Evolutionary conservation across 345 rosid species (phyloP), one percentile per base, ranked within the genome.

Genomic region (Barbarea vulgaris): DNA sequence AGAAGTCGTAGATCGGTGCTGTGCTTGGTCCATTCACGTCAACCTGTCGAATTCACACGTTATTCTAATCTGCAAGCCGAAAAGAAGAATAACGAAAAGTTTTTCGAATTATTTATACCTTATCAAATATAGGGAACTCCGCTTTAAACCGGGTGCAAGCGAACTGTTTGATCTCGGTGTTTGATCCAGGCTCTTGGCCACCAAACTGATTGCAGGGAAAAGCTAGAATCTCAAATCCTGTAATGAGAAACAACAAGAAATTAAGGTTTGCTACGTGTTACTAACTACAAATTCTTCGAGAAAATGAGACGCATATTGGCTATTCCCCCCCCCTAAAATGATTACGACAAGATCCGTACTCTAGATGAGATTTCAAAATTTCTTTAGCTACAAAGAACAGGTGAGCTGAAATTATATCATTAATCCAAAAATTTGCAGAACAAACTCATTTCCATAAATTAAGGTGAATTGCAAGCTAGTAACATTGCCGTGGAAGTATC

Each of bases 201-300:
- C 89, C 91, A 55, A 93, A 93, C 63, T 91, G 98, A 77, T 93
- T 93, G 88, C 98, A 93, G 46, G 98, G 97, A 74, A 91, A 91
- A 76, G 97, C 96, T 67, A 91, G 74, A 80, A 93, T 87, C 80
- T 89, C 97, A 67, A 93, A 85, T 41, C 98, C 96, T 93, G 83
- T 48, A 27, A 67, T 31, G 7, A 30, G 1, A 25, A 72, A 72
- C 41, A 63, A 55, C 67, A 65, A 55, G 12, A 39, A 57, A 50
- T 15, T n/a, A n/a, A n/a, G n/a, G 50, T 36, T 76, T 37, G 44
- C n/a, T 2, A 28, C 12, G 21, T n/a, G 44, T 57, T 73, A 64
- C 44, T 30, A 48, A 21, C 46, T 8, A 52, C 70, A 8, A 24
- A 36, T 6, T 12, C 4, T 10, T 47, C 3, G 2, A 15, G 12